Evolutionary conservation across 441 rosid species (phyloP).

Genomic region (Syzygium malaccense): DNA sequence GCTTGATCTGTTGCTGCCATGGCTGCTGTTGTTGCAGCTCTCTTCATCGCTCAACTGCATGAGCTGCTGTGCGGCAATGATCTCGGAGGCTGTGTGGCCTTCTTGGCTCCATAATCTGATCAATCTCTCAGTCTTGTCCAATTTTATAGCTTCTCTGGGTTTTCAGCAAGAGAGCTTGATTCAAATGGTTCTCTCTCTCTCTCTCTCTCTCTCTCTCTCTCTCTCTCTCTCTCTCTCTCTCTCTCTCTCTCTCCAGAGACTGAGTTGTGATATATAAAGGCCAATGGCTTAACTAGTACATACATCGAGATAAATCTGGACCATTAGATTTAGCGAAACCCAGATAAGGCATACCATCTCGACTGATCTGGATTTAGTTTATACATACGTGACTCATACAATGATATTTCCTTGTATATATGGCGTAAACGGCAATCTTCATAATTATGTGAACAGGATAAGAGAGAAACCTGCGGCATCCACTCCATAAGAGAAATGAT

Average conservation of each 20-base stretch:
- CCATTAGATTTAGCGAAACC: neutral
- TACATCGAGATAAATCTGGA: neutral
- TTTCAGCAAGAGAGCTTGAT: neutral
- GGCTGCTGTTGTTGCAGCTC: neutral
- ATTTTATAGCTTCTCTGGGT: neutral
- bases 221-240: neutral
- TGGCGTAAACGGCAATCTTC: neutral
- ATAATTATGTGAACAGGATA: neutral
- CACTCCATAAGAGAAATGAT: neutral
- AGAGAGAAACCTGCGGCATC: neutral
- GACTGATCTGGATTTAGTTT: neutral
- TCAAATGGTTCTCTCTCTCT: neutral
- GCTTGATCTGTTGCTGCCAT: neutral
- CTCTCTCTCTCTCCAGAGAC: neutral
- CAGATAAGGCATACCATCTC: neutral
- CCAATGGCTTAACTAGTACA: neutral
- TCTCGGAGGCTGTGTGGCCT: neutral
- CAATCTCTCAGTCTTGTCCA: neutral
- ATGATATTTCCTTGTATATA: neutral
- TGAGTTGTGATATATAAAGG: neutral
- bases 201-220: neutral
- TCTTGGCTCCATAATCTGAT: neutral
- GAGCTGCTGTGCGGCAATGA: neutral
- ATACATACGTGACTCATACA: neutral
- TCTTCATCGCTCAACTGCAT: slow-evolving; percentile 1